Percentiles rank a stretch among this genome's conserved stretches.
These are phyloP conservation scores for Fomitiporia mediterranea DNA, from an alignment of 1,284 basidiomycete genomes.

Conservation along the genomic window DNA sequence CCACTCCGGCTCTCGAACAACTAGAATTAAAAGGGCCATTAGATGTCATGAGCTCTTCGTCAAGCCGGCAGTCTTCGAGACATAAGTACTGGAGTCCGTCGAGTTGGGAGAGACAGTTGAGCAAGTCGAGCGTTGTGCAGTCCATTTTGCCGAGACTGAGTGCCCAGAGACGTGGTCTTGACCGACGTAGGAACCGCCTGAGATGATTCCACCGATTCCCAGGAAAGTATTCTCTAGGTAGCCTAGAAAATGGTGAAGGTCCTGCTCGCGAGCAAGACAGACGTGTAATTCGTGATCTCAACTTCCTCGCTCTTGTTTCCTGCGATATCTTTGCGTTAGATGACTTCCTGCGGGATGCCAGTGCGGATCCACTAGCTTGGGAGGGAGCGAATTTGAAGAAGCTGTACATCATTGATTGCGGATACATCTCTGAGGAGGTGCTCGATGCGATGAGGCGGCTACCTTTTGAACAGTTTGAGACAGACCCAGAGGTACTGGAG, in stretches of 20 bases:
- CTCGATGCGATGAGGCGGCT: neutral
- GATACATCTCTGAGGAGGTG: constrained; percentile 4
- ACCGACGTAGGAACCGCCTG: too few relatives aligned
- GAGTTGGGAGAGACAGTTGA: too few relatives aligned
- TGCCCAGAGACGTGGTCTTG: too few relatives aligned
- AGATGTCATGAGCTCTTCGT: too few relatives aligned
- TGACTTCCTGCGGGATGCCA: neutral
- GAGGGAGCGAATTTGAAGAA: neutral
- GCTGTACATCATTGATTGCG: constrained; percentile 2
- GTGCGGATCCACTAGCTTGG: neutral
- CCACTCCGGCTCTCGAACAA: neutral
- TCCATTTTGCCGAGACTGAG: too few relatives aligned
- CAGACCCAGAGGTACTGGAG: neutral
- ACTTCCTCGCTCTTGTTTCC: neutral
- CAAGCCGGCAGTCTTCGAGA: too few relatives aligned
- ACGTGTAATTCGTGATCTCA: constrained; percentile 2
- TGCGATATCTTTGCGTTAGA: constrained; percentile 2
- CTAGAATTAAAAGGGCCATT: constrained; percentile 3
- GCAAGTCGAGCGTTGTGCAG: too few relatives aligned
- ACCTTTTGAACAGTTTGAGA: neutral
- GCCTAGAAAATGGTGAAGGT: neutral
- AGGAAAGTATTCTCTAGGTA: too few relatives aligned
- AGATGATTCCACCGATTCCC: too few relatives aligned
- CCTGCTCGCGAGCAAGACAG: neutral
- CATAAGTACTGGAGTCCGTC: too few relatives aligned